phyloP scores from a whole-genome alignment of 495 filamentous ascomycete genomes.

The Aspergillus bridgeri region DNA sequence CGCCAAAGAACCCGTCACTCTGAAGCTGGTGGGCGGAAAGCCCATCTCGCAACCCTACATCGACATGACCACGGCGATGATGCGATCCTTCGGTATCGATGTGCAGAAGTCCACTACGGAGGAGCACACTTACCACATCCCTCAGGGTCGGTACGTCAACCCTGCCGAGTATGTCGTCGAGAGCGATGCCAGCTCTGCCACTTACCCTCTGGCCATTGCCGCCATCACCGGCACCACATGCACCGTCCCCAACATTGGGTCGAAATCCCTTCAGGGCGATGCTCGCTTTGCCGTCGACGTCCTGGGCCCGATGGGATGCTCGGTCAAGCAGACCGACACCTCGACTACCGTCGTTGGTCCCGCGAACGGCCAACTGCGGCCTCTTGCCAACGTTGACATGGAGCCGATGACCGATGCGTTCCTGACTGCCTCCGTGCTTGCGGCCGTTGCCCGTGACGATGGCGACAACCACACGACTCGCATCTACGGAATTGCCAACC shows the following conservation, averaged over 20 bases:
- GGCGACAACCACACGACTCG: constrained; percentile 59
- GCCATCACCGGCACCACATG: constrained; percentile 93
- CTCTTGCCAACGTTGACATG: constrained; percentile 84
- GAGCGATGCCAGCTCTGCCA: constrained; percentile 96
- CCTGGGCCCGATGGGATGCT: constrained; percentile 88
- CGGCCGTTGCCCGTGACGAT: constrained; percentile 75
- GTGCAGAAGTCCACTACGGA: constrained; percentile 71
- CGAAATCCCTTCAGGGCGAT: constrained; percentile 88
- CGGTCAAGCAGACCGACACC: constrained; percentile 74
- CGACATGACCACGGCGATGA: constrained; percentile 98
- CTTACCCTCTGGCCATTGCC: constrained; percentile 91
- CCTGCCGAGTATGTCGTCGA: constrained; percentile 87
- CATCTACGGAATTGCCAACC: constrained; percentile 96
- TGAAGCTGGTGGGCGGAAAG: constrained; percentile 87
- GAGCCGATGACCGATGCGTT: constrained; percentile 99
- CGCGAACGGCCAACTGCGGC: constrained; percentile 63
- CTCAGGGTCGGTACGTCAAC: constrained; percentile 78
- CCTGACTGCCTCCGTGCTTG: constrained; percentile 88
- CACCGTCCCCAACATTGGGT: constrained; percentile 94
- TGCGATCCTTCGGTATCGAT: constrained; percentile 85
- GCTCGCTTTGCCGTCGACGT: constrained; percentile 93
- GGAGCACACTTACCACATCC: constrained; percentile 91
- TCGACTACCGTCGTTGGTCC: constrained; percentile 95
- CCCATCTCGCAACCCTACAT: constrained; percentile 97
- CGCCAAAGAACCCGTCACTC: constrained; percentile 86